phyloP scores from a whole-genome alignment of 2,329 filamentous ascomycete species.

The Colletotrichum sp. region DNA sequence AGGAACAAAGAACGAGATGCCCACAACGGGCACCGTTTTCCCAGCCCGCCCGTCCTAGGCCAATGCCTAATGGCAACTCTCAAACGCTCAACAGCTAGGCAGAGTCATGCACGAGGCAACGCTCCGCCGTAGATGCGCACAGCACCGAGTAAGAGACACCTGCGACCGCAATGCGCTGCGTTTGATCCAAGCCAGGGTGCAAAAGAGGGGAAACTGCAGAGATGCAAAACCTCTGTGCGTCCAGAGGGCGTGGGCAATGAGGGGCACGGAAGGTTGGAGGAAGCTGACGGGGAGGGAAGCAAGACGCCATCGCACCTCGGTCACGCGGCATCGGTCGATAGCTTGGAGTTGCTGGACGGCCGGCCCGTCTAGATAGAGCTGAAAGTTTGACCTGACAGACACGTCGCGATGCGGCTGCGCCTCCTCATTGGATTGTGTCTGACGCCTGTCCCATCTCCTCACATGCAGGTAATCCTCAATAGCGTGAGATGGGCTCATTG shows the following conservation, averaged over 20 bases:
- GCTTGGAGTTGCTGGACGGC: not conserved
- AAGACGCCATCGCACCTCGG: conserved; percentile 13
- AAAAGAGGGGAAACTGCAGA: not conserved
- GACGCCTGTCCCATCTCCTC: conserved; percentile 1
- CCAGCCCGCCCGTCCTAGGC: not conserved
- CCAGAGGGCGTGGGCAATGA: not conserved
- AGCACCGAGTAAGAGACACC: not conserved
- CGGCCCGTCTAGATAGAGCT: not conserved
- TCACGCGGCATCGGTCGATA: conserved; percentile 5
- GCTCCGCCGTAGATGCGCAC: not conserved
- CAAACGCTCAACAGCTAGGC: not conserved
- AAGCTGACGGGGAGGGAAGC: not conserved
- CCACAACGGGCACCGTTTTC: conserved; percentile 8
- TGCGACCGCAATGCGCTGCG: not conserved
- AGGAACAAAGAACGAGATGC: not conserved
- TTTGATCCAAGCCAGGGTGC: not conserved
- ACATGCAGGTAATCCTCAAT: conserved; percentile 18
- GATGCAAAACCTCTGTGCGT: not conserved
- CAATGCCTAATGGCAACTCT: not conserved
- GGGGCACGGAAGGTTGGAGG: not conserved
- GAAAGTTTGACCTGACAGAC: not conserved
- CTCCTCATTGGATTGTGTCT: conserved; percentile 14
- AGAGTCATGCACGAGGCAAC: not conserved
- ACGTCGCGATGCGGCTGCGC: not conserved
- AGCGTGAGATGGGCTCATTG: conserved; percentile 3